A percentile compares a stretch with the other conserved stretches of the same genome.
Evolutionary conservation across 2,329 filamentous ascomycete species (phyloP).

Genomic region (Chaetoscypha palmicola): DNA sequence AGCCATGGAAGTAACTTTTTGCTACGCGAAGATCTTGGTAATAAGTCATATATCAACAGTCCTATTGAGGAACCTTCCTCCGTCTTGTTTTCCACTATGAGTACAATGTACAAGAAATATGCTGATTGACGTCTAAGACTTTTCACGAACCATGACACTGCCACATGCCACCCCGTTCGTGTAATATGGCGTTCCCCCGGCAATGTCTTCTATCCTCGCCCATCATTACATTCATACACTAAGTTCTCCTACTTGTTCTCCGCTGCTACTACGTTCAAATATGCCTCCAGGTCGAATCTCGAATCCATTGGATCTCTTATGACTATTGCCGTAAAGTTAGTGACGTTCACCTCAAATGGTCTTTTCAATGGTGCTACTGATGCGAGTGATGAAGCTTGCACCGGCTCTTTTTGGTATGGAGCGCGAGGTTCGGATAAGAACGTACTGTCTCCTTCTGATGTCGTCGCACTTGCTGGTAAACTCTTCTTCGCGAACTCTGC

Average conservation of each 20-base stretch:
- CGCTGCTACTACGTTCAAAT: slow-evolving; percentile 56
- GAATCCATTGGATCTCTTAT: slow-evolving; percentile 73
- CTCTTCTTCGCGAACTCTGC: slow-evolving; percentile 80
- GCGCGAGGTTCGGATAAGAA: too few species aligned
- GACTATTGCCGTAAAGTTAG: slow-evolving; percentile 39
- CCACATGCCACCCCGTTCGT: slow-evolving; percentile 15
- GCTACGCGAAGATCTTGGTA: too few species aligned
- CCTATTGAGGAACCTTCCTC: slow-evolving; percentile 10
- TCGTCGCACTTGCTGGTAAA: slow-evolving; percentile 38
- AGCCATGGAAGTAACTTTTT: too few species aligned
- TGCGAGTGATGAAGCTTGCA: too few species aligned
- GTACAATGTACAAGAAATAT: slow-evolving; percentile 34
- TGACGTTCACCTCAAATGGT: too few species aligned
- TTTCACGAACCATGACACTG: slow-evolving; percentile 27
- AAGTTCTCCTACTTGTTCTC: slow-evolving; percentile 31
- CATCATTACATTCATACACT: slow-evolving; percentile 23
- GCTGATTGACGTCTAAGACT: slow-evolving; percentile 30
- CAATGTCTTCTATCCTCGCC: slow-evolving; percentile 22
- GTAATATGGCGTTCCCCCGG: slow-evolving; percentile 10
- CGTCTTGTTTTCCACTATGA: slow-evolving; percentile 27
- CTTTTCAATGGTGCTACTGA: too few species aligned
- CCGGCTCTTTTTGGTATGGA: too few species aligned
- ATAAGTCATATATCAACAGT: slow-evolving; percentile 1
- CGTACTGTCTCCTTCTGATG: slow-evolving; percentile 34
- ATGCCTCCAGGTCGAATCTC: slow-evolving; percentile 90